Conservation (phyloP, 129 eudicot species). For the Flaveria robusta region DNA sequence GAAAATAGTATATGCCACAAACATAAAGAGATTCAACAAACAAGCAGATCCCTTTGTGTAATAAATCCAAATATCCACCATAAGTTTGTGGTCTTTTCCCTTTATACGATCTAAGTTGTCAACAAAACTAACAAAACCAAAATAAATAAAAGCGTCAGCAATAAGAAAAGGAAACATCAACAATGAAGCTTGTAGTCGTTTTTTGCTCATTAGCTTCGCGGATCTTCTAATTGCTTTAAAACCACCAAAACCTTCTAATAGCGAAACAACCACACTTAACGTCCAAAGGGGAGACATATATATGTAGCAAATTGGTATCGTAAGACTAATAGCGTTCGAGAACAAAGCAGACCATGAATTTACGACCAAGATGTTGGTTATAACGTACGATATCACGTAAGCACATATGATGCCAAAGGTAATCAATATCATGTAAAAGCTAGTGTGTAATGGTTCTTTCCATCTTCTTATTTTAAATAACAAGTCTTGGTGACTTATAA, state of each 20-base stretch:
- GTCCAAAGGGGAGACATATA: conserved; percentile 24
- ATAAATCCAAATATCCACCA: neutral
- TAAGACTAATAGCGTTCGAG: neutral
- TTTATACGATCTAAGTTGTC: neutral
- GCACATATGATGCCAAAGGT: conserved; percentile 3
- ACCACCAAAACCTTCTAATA: conserved; percentile 24
- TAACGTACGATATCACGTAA: conserved; percentile 4
- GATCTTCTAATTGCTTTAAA: conserved; percentile 33
- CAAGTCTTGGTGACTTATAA: neutral
- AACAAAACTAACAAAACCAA: neutral
- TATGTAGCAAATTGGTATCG: conserved; percentile 14
- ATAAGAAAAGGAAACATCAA: conserved; percentile 15
- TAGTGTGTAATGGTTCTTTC: conserved; percentile 12
- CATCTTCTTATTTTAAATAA: neutral
- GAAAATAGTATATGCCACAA: conserved; percentile 23
- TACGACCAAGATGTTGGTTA: neutral
- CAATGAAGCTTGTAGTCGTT: conserved; percentile 10
- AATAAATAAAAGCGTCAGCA: neutral
- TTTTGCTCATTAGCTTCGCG: conserved; percentile 23
- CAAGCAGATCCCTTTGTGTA: conserved; percentile 5
- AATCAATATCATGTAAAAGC: conserved; percentile 25
- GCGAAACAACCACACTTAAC: conserved; percentile 36
- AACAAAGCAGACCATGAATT: conserved; percentile 2
- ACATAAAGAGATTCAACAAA: conserved; percentile 25
- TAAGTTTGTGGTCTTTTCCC: neutral